Percentiles rank a stretch among this genome's conserved stretches.
Conservation (phyloP, 2,329 filamentous ascomycete genomes). For the Penicillium sp. region DNA sequence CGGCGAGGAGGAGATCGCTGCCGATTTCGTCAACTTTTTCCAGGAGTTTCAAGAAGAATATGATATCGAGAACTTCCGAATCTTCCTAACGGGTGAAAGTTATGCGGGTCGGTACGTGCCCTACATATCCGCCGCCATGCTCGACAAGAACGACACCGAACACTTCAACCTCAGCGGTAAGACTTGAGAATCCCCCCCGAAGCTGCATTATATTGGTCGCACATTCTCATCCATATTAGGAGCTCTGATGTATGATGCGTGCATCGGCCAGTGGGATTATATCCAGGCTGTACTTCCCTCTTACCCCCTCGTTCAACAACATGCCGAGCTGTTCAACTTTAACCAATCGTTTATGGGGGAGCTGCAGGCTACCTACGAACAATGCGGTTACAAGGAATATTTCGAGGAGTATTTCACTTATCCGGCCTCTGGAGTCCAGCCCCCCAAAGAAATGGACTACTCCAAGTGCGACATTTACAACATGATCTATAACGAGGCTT, state of each 20-base stretch:
- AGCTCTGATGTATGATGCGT: slow-evolving; percentile 71
- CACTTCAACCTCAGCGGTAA: slow-evolving; percentile 67
- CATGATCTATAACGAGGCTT: slow-evolving; percentile 55
- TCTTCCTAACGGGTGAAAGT: slow-evolving; percentile 73
- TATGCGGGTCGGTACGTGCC: slow-evolving; percentile 70
- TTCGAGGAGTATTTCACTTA: slow-evolving; percentile 57
- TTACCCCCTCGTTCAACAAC: slow-evolving; percentile 45
- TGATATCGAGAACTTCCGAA: slow-evolving; percentile 64
- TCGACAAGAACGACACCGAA: slow-evolving; percentile 64
- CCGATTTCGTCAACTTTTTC: slow-evolving; percentile 74
- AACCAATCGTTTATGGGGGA: slow-evolving; percentile 45
- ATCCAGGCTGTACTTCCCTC: slow-evolving; percentile 37
- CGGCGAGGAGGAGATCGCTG: slow-evolving; percentile 66
- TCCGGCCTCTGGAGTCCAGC: slow-evolving; percentile 47
- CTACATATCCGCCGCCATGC: slow-evolving; percentile 72
- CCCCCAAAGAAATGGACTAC: slow-evolving; percentile 56
- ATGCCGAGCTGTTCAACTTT: slow-evolving; percentile 47
- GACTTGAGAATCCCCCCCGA: not conserved
- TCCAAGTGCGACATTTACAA: slow-evolving; percentile 60
- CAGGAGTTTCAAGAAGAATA: slow-evolving; percentile 74
- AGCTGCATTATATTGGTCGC: not conserved
- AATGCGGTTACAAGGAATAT: slow-evolving; percentile 49
- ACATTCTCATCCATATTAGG: slow-evolving; percentile 20
- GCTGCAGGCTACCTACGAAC: slow-evolving; percentile 42
- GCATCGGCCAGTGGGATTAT: slow-evolving; percentile 46